phyloP scores from a whole-genome alignment of 352 stramenopile species.

The Hyaloperonospora brassicae region DNA sequence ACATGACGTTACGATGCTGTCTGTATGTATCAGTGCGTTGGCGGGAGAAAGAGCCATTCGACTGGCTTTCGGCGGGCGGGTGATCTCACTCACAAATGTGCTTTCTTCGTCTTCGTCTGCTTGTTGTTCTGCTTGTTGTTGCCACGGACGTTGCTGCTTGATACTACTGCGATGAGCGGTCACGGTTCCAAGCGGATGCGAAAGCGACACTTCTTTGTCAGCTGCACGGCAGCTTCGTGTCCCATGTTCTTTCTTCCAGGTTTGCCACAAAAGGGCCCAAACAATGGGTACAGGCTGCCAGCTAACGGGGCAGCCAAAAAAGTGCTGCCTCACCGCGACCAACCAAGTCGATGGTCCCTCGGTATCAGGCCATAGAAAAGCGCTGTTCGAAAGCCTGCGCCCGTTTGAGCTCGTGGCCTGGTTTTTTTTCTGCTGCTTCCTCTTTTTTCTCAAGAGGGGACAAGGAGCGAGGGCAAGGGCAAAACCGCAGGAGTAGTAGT shows the following conservation, averaged over 20 bases:
- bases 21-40: no score
- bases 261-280: constrained; percentile 4
- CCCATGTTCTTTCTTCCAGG: constrained; percentile 5
- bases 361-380: background rate
- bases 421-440: background rate
- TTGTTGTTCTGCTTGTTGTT: no score
- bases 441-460: constrained; percentile 15
- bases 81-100: no score
- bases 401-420: constrained; percentile 6
- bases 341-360: constrained; percentile 6
- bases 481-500: no score
- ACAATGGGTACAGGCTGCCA: background rate
- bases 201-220: background rate
- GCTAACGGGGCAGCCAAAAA: background rate
- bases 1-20: no score
- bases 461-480: background rate
- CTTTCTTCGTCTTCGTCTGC: no score
- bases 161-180: background rate
- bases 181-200: background rate
- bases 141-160: no score
- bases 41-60: no score
- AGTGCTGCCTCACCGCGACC: constrained; percentile 2
- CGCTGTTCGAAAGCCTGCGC: constrained; percentile 1
- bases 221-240: background rate
- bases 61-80: no score